Evolutionary conservation across 176 grass and related monocot genomes (phyloP), one percentile per base, ranked within the genome.

Genomic region (Tuctoria greenei): DNA sequence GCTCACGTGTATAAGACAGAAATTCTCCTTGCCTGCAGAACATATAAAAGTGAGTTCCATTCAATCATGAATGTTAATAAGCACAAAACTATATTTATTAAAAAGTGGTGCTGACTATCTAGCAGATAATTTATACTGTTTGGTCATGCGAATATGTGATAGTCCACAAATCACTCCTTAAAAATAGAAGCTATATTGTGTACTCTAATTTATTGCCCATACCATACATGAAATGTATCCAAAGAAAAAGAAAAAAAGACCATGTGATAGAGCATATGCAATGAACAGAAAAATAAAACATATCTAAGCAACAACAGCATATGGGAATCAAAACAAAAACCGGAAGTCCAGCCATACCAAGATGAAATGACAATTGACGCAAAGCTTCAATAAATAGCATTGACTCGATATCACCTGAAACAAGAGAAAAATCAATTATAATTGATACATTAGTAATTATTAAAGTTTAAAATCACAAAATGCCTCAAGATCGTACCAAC

Each of bases 371-470:
- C 36, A 98, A 45, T 57, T 98, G 95, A 20, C 95, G 86, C 79
- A 98, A 75, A 86, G 95, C 95, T 87, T 98, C 95, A 86, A 98
- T 92, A 76, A 98, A 98, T 66, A 91, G 87, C 95, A 98, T 98
- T 46, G 95, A 98, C 70, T 98, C 95, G 60, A 98, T 98, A 86
- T 98, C 95, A 92, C 95, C 95, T 98, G 91, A 69, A 86, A 75
- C 51, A 80, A 59, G 58, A 24, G 64, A 20, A n/a, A 73, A 77
- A 71, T 70, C 42, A 74, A 74, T 26, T 75, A 57, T 7, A 28
- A 31, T 5, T 38, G 27, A 10, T 55, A 21, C 38, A 79, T 36
- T 26, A 81, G 12, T 64, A 49, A 67, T 64, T 62, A 68, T 49
- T 26, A 65, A 55, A n/a, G 28, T 49, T 20, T 7, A 31, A 13